Conservation (phyloP, 257 asterid genomes). For the Solanum virginianum region DNA sequence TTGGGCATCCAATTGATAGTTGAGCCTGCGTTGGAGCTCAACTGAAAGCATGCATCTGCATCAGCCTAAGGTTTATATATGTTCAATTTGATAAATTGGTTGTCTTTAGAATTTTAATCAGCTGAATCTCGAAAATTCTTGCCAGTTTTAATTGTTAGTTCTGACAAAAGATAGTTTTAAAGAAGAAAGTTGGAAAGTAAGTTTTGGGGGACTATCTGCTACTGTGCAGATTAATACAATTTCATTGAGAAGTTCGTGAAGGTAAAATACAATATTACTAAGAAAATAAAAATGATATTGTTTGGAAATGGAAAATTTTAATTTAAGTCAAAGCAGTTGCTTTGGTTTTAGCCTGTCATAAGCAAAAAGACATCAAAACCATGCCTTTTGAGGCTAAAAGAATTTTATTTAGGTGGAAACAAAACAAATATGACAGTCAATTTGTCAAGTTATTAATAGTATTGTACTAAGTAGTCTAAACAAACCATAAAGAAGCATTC, state of each 20-base stretch:
- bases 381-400: neutral
- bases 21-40: neutral
- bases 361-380: neutral
- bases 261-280: neutral
- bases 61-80: neutral
- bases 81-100: neutral
- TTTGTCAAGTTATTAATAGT: neutral
- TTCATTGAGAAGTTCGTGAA: neutral
- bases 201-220: neutral
- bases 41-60: neutral
- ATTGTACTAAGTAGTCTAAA: neutral
- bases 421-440: neutral
- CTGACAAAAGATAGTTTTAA: neutral
- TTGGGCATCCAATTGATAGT: neutral
- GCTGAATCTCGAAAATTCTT: neutral
- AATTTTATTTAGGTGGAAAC: neutral
- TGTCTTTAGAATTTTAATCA: neutral
- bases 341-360: neutral
- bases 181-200: neutral
- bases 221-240: neutral
- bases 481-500: neutral
- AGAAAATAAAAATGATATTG: neutral
- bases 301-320: neutral
- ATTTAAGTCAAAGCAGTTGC: neutral
- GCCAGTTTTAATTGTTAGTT: too few relatives aligned